Conservation (phyloP, 345 rosid genomes). For the Limnanthes douglasii region DNA sequence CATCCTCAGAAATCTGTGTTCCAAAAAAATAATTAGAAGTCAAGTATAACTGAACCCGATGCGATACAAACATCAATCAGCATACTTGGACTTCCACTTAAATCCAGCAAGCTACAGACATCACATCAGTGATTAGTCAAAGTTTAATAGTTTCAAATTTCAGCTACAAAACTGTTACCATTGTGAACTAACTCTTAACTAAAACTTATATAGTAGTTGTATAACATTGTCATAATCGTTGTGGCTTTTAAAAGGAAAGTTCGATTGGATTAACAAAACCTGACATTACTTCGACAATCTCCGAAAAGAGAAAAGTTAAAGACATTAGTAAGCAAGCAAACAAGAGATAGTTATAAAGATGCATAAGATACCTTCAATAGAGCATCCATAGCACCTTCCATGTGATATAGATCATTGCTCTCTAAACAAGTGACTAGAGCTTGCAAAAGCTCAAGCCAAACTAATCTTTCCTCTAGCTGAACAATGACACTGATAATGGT, state of each 20-base stretch:
- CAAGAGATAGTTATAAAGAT: slow-evolving; percentile 1
- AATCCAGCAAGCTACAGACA: neutral
- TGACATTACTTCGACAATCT: neutral
- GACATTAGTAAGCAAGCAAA: neutral
- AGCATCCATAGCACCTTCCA: slow-evolving; percentile 99
- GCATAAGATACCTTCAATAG: slow-evolving; percentile 57
- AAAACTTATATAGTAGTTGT: too few relatives aligned
- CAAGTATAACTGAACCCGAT: too few relatives aligned
- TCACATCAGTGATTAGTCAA: too few relatives aligned
- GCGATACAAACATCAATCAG: neutral
- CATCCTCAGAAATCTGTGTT: slow-evolving; percentile 83
- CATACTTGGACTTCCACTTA: neutral
- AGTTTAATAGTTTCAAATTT: too few relatives aligned
- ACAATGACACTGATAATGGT: slow-evolving; percentile 71
- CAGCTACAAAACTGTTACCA: too few relatives aligned
- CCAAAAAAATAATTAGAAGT: too few relatives aligned
- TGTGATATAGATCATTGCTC: slow-evolving; percentile 70
- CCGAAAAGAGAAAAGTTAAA: neutral
- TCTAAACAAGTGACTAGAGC: slow-evolving; percentile 77
- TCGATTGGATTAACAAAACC: slow-evolving; percentile 7
- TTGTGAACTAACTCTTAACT: too few relatives aligned
- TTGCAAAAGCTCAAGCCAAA: slow-evolving; percentile 85
- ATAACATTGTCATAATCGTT: too few relatives aligned
- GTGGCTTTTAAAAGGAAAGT: too few relatives aligned
- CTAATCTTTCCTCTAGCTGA: slow-evolving; percentile 47